Conservation (phyloP, 2,329 filamentous ascomycete genomes). For the Colletotrichum chrysophilum region DNA sequence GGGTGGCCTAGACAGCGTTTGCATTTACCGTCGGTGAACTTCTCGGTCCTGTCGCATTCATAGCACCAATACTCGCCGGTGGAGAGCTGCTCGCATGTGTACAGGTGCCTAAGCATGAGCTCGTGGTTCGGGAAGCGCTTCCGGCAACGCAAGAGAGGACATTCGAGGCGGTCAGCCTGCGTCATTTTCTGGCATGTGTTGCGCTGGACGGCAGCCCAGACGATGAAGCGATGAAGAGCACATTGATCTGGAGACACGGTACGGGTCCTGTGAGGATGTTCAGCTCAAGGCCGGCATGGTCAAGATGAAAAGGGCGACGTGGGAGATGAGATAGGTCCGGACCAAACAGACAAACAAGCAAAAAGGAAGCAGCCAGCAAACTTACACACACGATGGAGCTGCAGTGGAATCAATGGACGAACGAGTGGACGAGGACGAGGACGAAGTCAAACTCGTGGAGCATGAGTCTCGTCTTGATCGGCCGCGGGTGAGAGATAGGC, state of each 20-base stretch:
- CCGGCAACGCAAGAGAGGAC: constrained; percentile 57
- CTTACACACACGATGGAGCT: constrained; percentile 39
- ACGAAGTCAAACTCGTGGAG: constrained; percentile 29
- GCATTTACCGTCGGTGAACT: constrained; percentile 57
- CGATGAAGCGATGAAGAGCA: constrained; percentile 58
- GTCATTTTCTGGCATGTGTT: constrained; percentile 55
- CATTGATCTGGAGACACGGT: constrained; percentile 54
- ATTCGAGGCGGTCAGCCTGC: constrained; percentile 52
- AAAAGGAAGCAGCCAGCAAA: neutral
- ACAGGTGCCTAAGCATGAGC: constrained; percentile 58
- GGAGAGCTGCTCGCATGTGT: constrained; percentile 51
- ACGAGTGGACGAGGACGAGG: constrained; percentile 26
- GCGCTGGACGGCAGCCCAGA: constrained; percentile 61
- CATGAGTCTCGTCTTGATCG: constrained; percentile 34
- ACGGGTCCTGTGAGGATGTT: constrained; percentile 42
- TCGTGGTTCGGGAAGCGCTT: constrained; percentile 57
- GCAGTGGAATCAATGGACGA: constrained; percentile 25
- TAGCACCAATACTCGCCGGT: constrained; percentile 62
- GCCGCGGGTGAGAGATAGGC: constrained; percentile 33
- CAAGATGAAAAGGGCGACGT: neutral
- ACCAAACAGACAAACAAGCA: neutral
- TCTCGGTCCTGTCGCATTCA: constrained; percentile 56
- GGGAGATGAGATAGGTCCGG: neutral
- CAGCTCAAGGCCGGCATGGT: constrained; percentile 19
- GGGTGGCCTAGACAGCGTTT: constrained; percentile 54